Base-by-base conservation (phyloP, 306 rosid genomes). In the Purshia tridentata region DNA sequence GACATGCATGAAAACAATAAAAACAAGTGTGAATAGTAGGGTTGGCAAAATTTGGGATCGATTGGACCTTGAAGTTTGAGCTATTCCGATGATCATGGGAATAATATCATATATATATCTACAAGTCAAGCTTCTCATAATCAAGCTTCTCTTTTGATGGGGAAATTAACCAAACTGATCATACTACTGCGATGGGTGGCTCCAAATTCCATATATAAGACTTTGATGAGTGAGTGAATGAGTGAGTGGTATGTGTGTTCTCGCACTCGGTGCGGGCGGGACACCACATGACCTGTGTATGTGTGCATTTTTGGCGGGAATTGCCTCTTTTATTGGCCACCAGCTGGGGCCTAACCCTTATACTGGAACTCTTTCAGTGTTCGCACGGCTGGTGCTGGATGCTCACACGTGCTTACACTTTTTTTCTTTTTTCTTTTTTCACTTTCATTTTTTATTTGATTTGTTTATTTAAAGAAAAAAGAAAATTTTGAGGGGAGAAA, bases 251-350 rank as follows among this genome's bases (percentile, higher is more conserved):
- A 18, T 73, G 79, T 77, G 85, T 69, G 87, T 55, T 76, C 81
- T 54, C 64, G 78, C 82, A 72, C 55, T 44, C 15, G 45, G 67
- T 53, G 54, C 72, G 73, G 60, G 85, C 64, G 88, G 63, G 76
- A 72, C 76, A 65, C 74, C 79, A 58, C 80, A 15, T 9, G 68
- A 29, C 35, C 35, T 77, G 83, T 72, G 70, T 69, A 53, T 55
- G 84, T 59, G 87, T 89, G 90, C 46, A 65, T 72, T 86, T 86
- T 86, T 83, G 87, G 90, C 84, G 90, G 93, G 80, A 85, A 76
- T 58, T 77, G 66, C 68, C 76, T 66, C 50, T 60, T 54, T 73
- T 53, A 57, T 59, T 71, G 84, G 87, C 76, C 89, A 35, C 14
- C 78, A 78, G 84, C 67, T 80, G 74, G 87, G 90, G 91, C 91